Conservation (phyloP, 805 yeast genomes). For the Lachancea fermentati region DNA sequence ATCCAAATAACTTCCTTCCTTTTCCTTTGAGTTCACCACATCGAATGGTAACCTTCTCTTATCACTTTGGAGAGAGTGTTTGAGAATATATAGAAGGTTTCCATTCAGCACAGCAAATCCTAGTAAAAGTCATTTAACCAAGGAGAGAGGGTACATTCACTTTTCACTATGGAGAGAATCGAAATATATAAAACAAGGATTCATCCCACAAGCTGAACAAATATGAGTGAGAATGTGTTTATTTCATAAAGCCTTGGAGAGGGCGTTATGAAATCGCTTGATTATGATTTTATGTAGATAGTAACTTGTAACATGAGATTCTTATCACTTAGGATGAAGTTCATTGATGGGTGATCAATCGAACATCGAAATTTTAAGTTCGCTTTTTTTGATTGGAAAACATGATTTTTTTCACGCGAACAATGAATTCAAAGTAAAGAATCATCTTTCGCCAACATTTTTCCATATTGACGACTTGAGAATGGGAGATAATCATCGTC, state of each 20-base stretch:
- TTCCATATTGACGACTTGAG: background rate
- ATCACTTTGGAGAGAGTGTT: slow-evolving; percentile 9
- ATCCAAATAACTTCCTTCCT: slow-evolving; percentile 4
- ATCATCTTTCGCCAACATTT: background rate
- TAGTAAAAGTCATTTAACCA: slow-evolving; percentile 1
- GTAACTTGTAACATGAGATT: no score
- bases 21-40: slow-evolving; percentile 10
- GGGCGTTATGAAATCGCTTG: background rate
- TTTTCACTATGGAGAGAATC: background rate
- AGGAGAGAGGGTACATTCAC: slow-evolving; percentile 7
- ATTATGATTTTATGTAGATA: background rate
- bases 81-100: background rate
- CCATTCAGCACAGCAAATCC: slow-evolving; percentile 3
- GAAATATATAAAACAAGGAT: background rate
- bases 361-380: no score
- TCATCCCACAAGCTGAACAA: background rate
- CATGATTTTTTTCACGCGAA: background rate
- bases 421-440: background rate
- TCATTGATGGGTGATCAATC: no score
- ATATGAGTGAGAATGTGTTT: background rate
- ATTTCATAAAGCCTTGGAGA: background rate
- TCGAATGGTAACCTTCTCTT: background rate
- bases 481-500: slow-evolving; percentile 4
- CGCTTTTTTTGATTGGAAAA: background rate
- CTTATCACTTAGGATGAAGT: no score